A percentile compares a stretch with the other conserved stretches of the same genome.
Conservation (phyloP, 108 stramenopile species). For the Stephanodiscus minutulus region DNA sequence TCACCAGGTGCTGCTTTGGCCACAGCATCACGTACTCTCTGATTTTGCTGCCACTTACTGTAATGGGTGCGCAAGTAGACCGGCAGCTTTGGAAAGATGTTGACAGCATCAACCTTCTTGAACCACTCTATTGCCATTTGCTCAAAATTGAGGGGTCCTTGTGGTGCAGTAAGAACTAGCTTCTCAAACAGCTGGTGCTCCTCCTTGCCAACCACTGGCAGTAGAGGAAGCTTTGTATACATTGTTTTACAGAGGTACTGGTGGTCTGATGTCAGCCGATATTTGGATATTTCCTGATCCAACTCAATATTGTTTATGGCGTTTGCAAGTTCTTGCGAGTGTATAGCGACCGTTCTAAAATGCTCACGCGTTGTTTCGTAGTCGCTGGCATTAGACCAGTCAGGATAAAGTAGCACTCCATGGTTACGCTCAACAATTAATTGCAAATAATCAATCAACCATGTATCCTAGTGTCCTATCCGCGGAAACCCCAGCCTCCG, state of each 20-base stretch:
- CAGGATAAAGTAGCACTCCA: constrained; percentile 20
- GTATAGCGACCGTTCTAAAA: constrained; percentile 25
- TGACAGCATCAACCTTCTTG: constrained; percentile 22
- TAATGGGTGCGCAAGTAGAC: constrained; percentile 14
- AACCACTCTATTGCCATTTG: constrained; percentile 24
- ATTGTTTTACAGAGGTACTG: constrained; percentile 17
- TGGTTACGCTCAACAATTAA: constrained; percentile 22
- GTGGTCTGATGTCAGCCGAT: constrained; percentile 22
- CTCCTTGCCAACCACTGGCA: constrained; percentile 10
- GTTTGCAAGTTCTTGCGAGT: constrained; percentile 2
- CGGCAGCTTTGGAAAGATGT: constrained; percentile 35
- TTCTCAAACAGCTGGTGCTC: constrained; percentile 1
- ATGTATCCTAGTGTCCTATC: constrained; percentile 34
- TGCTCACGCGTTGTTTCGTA: constrained; percentile 27
- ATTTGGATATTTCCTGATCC: background rate
- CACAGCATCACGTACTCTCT: constrained; percentile 6
- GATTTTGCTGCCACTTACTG: constrained; percentile 11
- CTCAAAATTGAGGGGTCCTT: constrained; percentile 7
- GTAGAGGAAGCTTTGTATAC: constrained; percentile 13
- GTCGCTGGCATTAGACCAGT: constrained; percentile 43
- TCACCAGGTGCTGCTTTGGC: too few species aligned
- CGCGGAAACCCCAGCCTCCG: constrained; percentile 21
- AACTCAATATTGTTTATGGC: background rate
- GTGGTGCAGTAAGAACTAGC: background rate
- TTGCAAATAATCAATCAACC: constrained; percentile 36